Percentiles rank a stretch among this genome's conserved stretches.
phyloP scores from a whole-genome alignment of 2,329 filamentous ascomycete genomes.

The Fusarium transvaalense region DNA sequence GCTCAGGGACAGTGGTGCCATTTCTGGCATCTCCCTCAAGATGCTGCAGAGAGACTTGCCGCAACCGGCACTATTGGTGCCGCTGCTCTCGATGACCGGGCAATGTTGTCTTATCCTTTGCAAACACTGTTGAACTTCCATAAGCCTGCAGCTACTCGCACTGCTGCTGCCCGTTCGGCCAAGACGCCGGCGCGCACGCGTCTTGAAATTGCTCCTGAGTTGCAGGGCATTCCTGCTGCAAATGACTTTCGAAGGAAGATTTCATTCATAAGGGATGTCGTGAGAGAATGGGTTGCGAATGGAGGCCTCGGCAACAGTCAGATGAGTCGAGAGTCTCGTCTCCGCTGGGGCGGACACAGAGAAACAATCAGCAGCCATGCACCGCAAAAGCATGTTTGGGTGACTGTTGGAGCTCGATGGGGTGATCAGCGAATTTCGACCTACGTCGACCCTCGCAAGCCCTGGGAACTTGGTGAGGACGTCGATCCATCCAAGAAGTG shows the following conservation, averaged over 20 bases:
- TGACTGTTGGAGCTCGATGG: slow-evolving; percentile 73
- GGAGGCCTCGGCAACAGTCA: slow-evolving; percentile 77
- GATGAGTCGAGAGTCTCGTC: slow-evolving; percentile 66
- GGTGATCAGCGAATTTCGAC: slow-evolving; percentile 69
- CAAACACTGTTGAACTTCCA: slow-evolving; percentile 80
- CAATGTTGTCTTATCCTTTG: slow-evolving; percentile 77
- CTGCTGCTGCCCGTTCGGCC: slow-evolving; percentile 59
- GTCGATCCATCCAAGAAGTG: slow-evolving; percentile 57
- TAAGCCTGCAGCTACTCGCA: slow-evolving; percentile 57
- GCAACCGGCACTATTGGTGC: slow-evolving; percentile 75
- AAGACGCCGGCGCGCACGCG: slow-evolving; percentile 63
- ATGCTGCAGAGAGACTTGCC: slow-evolving; percentile 75
- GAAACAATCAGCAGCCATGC: slow-evolving; percentile 65
- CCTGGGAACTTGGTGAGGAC: slow-evolving; percentile 66
- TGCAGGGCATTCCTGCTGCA: slow-evolving; percentile 74
- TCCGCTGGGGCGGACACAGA: slow-evolving; percentile 70
- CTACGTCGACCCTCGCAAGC: slow-evolving; percentile 67
- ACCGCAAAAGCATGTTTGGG: slow-evolving; percentile 75
- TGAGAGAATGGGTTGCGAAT: slow-evolving; percentile 78
- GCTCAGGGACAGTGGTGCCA: slow-evolving; percentile 79
- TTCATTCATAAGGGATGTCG: slow-evolving; percentile 75
- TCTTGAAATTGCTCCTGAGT: slow-evolving; percentile 70
- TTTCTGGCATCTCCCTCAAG: slow-evolving; percentile 80
- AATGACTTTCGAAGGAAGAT: slow-evolving; percentile 82
- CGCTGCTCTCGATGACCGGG: slow-evolving; percentile 76